Evolutionary conservation across 148 eudicot species (phyloP).

Genomic region (Polygonum aviculare): DNA sequence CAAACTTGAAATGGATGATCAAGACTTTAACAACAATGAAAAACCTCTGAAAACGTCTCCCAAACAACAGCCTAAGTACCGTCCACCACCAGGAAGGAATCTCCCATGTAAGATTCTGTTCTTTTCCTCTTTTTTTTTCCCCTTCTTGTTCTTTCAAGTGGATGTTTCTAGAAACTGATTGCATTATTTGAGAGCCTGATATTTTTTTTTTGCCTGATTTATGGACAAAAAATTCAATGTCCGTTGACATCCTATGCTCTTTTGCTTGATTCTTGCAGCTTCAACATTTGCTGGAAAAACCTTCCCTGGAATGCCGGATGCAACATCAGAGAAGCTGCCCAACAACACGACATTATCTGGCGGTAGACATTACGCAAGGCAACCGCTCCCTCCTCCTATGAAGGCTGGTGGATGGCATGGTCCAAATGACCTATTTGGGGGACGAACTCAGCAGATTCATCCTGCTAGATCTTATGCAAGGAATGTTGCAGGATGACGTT

Average conservation of each 20-base stretch:
- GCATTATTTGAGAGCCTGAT: background rate
- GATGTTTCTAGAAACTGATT: background rate
- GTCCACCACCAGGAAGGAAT: conserved; percentile 47
- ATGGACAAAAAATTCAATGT: too few relatives aligned
- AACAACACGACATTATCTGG: conserved; percentile 41
- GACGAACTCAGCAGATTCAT: conserved; percentile 44
- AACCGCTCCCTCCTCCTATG: conserved; percentile 59
- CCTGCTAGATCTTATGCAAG: conserved; percentile 40
- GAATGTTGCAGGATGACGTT: conserved; percentile 64
- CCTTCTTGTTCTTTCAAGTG: background rate
- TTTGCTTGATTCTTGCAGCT: conserved; percentile 20
- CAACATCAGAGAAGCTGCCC: conserved; percentile 56
- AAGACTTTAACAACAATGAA: conserved; percentile 43
- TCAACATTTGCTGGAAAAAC: conserved; percentile 33
- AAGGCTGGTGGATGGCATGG: conserved; percentile 90
- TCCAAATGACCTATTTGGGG: conserved; percentile 37
- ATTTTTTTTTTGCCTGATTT: too few relatives aligned
- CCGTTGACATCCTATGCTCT: too few relatives aligned
- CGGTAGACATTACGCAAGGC: conserved; percentile 40
- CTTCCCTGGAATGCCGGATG: conserved; percentile 38
- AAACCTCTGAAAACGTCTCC: conserved; percentile 24
- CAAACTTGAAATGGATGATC: conserved; percentile 55
- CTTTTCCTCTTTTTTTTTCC: background rate
- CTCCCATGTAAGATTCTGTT: conserved; percentile 37
- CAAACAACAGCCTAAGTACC: conserved; percentile 45